Conservation (phyloP, 1,284 basidiomycete genomes). For the Ceratobasidium sp. region DNA sequence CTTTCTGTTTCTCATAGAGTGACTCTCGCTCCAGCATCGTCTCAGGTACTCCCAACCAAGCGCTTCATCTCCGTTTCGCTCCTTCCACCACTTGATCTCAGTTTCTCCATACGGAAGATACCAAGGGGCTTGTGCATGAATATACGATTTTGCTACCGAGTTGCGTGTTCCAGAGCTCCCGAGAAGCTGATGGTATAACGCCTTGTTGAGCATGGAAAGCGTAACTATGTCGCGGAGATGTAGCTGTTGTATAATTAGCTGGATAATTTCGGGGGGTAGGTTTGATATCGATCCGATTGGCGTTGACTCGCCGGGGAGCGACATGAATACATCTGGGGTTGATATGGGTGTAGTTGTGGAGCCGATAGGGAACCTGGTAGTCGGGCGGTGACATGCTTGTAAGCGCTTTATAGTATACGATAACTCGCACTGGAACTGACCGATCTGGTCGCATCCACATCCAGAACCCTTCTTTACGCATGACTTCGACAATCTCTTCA, state of each 20-base stretch:
- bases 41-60: slow-evolving; percentile 32
- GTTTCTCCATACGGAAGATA: slow-evolving; percentile 18
- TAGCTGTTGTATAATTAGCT: background rate
- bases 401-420: background rate
- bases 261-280: slow-evolving; percentile 2
- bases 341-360: background rate
- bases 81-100: slow-evolving; percentile 19
- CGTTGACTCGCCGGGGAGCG: background rate
- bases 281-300: background rate
- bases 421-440: background rate
- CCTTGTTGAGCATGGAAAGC: background rate
- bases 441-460: slow-evolving; percentile 36
- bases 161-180: background rate
- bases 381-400: background rate
- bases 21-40: slow-evolving; percentile 3
- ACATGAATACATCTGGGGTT: background rate
- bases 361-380: slow-evolving; percentile 13
- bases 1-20: slow-evolving; percentile 31
- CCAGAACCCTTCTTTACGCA: slow-evolving; percentile 4
- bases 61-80: slow-evolving; percentile 1
- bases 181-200: background rate
- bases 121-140: slow-evolving; percentile 11
- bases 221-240: slow-evolving; percentile 6
- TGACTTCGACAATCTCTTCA: slow-evolving; percentile 15
- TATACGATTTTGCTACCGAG: slow-evolving; percentile 13